A percentile compares a stretch with the other conserved stretches of the same genome.
phyloP scores from a whole-genome alignment of 129 eudicot genomes.

The Flaveria robusta region DNA sequence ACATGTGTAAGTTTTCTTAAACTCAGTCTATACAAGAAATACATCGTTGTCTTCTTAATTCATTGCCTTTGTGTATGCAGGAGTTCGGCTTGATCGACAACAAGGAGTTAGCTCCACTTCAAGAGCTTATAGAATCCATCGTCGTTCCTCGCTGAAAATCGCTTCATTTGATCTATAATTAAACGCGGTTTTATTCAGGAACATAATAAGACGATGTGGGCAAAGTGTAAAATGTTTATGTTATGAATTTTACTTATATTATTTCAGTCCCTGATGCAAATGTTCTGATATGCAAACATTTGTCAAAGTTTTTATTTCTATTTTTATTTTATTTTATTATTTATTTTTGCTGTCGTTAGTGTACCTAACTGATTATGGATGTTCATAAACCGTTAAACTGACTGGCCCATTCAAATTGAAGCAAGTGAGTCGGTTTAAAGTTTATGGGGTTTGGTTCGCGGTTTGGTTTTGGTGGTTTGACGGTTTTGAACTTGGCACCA shows the following conservation, averaged over 20 bases:
- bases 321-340: no score
- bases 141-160: conserved; percentile 55
- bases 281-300: conserved; percentile 6
- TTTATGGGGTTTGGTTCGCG: not conserved
- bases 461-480: not conserved
- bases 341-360: no score
- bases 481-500: not conserved
- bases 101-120: conserved; percentile 94
- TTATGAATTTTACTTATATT: conserved; percentile 6
- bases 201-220: conserved; percentile 31
- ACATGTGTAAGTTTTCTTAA: conserved; percentile 70
- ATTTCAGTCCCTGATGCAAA: conserved; percentile 14
- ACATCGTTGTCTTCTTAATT: not conserved
- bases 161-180: conserved; percentile 6
- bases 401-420: not conserved
- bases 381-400: no score
- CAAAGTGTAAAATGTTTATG: conserved; percentile 26
- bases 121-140: conserved; percentile 88
- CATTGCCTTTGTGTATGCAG: conserved; percentile 36
- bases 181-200: conserved; percentile 22
- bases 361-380: no score
- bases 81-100: conserved; percentile 84
- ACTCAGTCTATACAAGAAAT: not conserved
- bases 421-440: not conserved
- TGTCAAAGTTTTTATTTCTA: no score